Conservation (phyloP, 2,329 filamentous ascomycete genomes). For the Scedosporium dehoogii region DNA sequence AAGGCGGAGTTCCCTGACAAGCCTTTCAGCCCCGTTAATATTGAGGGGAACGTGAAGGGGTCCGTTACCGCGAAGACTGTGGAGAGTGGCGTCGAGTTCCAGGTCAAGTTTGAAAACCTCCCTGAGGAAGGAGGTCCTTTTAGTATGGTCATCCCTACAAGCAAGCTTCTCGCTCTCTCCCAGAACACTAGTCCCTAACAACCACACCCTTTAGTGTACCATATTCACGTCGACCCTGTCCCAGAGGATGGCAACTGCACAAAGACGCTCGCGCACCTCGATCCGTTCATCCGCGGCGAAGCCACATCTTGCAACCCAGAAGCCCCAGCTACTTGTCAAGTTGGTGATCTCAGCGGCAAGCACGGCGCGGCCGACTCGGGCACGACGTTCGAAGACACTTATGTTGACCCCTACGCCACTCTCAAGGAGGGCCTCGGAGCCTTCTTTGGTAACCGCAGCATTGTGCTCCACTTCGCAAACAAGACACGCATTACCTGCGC, state of each 20-base stretch:
- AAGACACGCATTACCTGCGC: slow-evolving; percentile 55
- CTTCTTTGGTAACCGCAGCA: slow-evolving; percentile 56
- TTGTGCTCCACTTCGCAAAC: slow-evolving; percentile 56
- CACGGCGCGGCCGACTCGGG: slow-evolving; percentile 48
- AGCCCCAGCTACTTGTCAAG: slow-evolving; percentile 56
- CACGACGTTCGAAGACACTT: slow-evolving; percentile 35
- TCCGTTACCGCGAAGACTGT: slow-evolving; percentile 35
- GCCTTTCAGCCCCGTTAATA: slow-evolving; percentile 38
- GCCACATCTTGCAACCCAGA: slow-evolving; percentile 46
- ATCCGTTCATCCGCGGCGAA: slow-evolving; percentile 59
- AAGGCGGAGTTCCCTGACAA: slow-evolving; percentile 44
- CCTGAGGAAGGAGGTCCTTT: slow-evolving; percentile 49
- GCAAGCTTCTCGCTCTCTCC: background rate
- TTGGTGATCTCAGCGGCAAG: slow-evolving; percentile 70
- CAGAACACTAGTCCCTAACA: slow-evolving; percentile 5
- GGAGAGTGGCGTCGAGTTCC: slow-evolving; percentile 45
- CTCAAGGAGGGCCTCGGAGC: slow-evolving; percentile 37
- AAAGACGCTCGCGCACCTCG: slow-evolving; percentile 55
- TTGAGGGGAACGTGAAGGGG: slow-evolving; percentile 45
- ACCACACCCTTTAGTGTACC: slow-evolving; percentile 45
- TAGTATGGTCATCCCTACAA: slow-evolving; percentile 27
- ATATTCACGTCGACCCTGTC: slow-evolving; percentile 59
- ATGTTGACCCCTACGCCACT: slow-evolving; percentile 48
- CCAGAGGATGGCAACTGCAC: slow-evolving; percentile 62
- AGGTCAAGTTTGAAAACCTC: slow-evolving; percentile 47